These are phyloP conservation scores for Didymella keratinophila DNA, from an alignment of 2,329 filamentous ascomycete genomes.

Conservation along the genomic window DNA sequence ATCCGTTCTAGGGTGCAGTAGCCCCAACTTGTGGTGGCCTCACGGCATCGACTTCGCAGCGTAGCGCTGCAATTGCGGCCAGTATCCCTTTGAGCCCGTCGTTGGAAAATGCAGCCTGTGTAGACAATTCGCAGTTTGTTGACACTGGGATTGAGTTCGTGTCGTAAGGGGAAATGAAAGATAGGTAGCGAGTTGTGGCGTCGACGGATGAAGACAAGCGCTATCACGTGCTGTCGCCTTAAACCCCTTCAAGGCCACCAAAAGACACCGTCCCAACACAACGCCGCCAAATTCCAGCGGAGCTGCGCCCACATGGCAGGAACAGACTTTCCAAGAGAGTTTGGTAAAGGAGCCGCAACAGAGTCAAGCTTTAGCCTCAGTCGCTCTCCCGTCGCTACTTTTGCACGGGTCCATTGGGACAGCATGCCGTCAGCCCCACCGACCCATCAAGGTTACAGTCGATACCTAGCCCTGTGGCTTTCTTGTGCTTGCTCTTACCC, in stretches of 20 bases:
- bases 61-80: not conserved
- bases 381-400: conserved; percentile 32
- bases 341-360: conserved; percentile 18
- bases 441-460: conserved; percentile 3
- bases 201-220: conserved; percentile 1
- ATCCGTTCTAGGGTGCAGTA: not conserved
- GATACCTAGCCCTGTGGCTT: conserved; percentile 9
- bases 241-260: not conserved
- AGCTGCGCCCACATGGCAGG: conserved; percentile 15
- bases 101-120: not conserved
- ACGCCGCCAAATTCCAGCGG: conserved; percentile 5
- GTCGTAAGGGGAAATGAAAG: conserved; percentile 15
- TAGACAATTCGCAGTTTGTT: not conserved
- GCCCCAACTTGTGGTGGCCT: not conserved
- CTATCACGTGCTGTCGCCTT: not conserved
- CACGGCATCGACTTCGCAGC: not conserved
- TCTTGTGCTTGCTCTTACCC: conserved; percentile 5
- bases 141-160: not conserved
- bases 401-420: conserved; percentile 15
- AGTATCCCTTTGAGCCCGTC: not conserved
- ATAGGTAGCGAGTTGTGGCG: conserved; percentile 11
- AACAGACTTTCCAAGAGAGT: conserved; percentile 7
- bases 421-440: conserved; percentile 2
- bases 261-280: conserved; percentile 4
- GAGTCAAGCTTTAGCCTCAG: conserved; percentile 26